A percentile compares a stretch with the other conserved stretches of the same genome.
Evolutionary conservation across 2,329 filamentous ascomycete species (phyloP).

Genomic region (Neofusicoccum sp.): DNA sequence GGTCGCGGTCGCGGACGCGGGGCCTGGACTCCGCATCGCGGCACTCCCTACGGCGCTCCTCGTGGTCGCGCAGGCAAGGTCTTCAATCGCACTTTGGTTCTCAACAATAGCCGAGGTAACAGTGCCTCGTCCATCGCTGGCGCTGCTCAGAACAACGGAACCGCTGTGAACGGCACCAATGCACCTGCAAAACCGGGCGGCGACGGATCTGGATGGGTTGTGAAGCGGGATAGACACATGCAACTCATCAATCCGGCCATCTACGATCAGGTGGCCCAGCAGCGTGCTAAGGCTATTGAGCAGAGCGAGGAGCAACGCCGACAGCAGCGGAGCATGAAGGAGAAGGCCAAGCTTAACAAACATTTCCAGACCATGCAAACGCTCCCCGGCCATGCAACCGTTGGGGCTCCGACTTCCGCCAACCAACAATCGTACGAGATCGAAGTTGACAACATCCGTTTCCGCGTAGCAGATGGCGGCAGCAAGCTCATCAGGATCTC

Average conservation of each 20-base stretch:
- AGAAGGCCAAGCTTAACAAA: conserved; percentile 58
- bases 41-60: conserved; percentile 22
- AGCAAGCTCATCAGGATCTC: conserved; percentile 76
- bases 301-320: conserved; percentile 62
- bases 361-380: conserved; percentile 36
- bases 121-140: neutral
- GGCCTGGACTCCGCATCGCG: conserved; percentile 31
- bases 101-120: conserved; percentile 37
- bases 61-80: conserved; percentile 39
- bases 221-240: conserved; percentile 71
- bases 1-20: conserved; percentile 20
- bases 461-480: conserved; percentile 70
- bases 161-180: neutral
- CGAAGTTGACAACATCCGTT: conserved; percentile 68
- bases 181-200: conserved; percentile 5
- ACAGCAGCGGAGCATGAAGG: conserved; percentile 53
- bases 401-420: neutral
- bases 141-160: conserved; percentile 19
- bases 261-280: conserved; percentile 71
- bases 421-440: conserved; percentile 55
- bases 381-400: neutral
- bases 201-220: conserved; percentile 56
- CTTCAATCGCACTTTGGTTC: conserved; percentile 61
- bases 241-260: conserved; percentile 80
- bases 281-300: conserved; percentile 68